These are phyloP conservation scores for Penicillium sp. DNA, from an alignment of 2,329 filamentous ascomycete genomes.

Conservation along the genomic window DNA sequence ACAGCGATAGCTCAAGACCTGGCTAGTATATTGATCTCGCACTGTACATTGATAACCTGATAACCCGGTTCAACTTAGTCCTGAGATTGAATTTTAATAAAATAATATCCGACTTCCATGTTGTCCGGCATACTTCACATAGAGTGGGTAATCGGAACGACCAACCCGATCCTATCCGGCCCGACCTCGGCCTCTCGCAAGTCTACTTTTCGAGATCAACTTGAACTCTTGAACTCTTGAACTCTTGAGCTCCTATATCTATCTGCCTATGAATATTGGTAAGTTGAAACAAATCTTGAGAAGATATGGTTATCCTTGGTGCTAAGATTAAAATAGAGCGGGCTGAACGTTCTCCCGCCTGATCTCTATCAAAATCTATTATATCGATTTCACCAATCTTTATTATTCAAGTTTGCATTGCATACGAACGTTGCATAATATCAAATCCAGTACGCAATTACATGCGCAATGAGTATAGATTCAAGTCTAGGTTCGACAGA, in stretches of 20 bases:
- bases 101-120: not conserved
- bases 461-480: not conserved
- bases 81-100: too few relatives aligned
- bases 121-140: not conserved
- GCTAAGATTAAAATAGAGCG: not conserved
- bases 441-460: not conserved
- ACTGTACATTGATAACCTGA: too few relatives aligned
- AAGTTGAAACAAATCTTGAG: not conserved
- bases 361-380: not conserved
- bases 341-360: not conserved
- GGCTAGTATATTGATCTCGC: not conserved
- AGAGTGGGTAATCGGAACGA: constrained; percentile 11
- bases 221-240: not conserved
- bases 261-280: not conserved
- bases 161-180: constrained; percentile 19
- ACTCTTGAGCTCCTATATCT: not conserved
- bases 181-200: constrained; percentile 10
- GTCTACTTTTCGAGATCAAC: not conserved
- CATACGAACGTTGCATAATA: not conserved
- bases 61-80: too few relatives aligned
- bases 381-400: not conserved
- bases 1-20: not conserved
- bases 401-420: not conserved
- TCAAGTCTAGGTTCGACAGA: not conserved
- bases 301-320: not conserved